These are phyloP conservation scores for Taphrina sp. DNA, from an alignment of 1,139 yeast genomes.

Conservation along the genomic window DNA sequence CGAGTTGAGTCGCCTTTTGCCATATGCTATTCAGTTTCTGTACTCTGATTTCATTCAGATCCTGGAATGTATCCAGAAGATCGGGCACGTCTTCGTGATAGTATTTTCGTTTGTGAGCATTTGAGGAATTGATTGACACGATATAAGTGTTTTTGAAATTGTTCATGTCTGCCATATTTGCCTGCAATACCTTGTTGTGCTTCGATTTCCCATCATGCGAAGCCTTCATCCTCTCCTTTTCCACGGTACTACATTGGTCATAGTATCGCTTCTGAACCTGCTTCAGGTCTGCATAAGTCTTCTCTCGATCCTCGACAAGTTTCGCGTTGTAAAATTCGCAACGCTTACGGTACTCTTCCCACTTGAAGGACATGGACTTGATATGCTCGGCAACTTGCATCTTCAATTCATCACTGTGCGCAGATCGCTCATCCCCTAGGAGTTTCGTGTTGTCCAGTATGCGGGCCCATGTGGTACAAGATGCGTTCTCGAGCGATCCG, in stretches of 20 bases:
- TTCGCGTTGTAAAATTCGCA: conserved; percentile 62
- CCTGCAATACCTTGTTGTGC: conserved; percentile 45
- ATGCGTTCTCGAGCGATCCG: conserved; percentile 88
- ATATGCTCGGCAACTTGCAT: conserved; percentile 65
- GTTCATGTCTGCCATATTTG: conserved; percentile 78
- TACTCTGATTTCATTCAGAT: conserved; percentile 76
- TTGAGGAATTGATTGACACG: conserved; percentile 76
- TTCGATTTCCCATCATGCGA: conserved; percentile 48
- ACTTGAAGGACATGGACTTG: conserved; percentile 54
- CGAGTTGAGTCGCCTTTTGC: conserved; percentile 63
- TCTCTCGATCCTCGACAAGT: conserved; percentile 58
- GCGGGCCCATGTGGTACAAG: conserved; percentile 93
- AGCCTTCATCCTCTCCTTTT: conserved; percentile 71
- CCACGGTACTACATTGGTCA: conserved; percentile 74
- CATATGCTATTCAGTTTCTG: conserved; percentile 67
- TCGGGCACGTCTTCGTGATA: conserved; percentile 94
- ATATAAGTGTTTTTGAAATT: conserved; percentile 78
- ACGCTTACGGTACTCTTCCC: conserved; percentile 56
- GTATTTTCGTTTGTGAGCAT: conserved; percentile 87
- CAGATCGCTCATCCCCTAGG: conserved; percentile 65
- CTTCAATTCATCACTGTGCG: conserved; percentile 62
- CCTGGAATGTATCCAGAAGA: conserved; percentile 79
- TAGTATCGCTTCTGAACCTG: conserved; percentile 77
- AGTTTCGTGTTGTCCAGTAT: conserved; percentile 80
- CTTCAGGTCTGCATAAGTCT: conserved; percentile 62